Conservation (phyloP, 495 filamentous ascomycete species). For the Zalerion maritima region DNA sequence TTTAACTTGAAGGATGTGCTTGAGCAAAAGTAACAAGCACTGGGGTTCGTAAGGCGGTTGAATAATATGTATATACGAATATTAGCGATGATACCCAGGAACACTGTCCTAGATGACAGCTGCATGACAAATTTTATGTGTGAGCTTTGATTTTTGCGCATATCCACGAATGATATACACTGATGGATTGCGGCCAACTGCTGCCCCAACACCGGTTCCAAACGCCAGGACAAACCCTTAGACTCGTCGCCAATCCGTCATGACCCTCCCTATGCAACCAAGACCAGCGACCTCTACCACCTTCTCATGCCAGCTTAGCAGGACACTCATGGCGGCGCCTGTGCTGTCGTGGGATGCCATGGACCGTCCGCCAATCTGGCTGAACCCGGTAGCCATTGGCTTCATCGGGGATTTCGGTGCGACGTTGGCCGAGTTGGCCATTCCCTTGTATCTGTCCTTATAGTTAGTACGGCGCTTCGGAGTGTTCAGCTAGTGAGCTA, state of each 20-base stretch:
- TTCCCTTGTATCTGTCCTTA: conserved; percentile 65
- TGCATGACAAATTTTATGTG: too few relatives aligned
- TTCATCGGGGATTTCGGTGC: conserved; percentile 38
- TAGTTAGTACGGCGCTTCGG: not conserved
- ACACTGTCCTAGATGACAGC: too few relatives aligned
- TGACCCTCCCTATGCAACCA: conserved; percentile 75
- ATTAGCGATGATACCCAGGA: too few relatives aligned
- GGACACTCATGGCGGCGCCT: conserved; percentile 79
- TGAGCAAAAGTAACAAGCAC: conserved; percentile 32
- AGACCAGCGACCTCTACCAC: conserved; percentile 76
- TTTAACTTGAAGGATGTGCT: conserved; percentile 71
- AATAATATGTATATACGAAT: too few relatives aligned
- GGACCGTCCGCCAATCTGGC: conserved; percentile 58
- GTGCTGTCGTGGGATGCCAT: conserved; percentile 53
- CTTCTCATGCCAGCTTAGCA: conserved; percentile 94
- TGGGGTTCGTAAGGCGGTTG: too few relatives aligned
- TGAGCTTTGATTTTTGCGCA: too few relatives aligned
- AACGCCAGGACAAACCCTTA: too few relatives aligned
- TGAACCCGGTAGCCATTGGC: conserved; percentile 76
- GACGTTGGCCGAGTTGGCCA: conserved; percentile 38
- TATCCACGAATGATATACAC: too few relatives aligned
- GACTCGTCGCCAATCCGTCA: conserved; percentile 85
- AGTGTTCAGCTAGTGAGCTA: not conserved
- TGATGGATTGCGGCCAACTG: too few relatives aligned
- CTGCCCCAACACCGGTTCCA: too few relatives aligned